Evolutionary conservation across 139 green algal species (phyloP).

Genomic region (Tetratostichococcus sp.): DNA sequence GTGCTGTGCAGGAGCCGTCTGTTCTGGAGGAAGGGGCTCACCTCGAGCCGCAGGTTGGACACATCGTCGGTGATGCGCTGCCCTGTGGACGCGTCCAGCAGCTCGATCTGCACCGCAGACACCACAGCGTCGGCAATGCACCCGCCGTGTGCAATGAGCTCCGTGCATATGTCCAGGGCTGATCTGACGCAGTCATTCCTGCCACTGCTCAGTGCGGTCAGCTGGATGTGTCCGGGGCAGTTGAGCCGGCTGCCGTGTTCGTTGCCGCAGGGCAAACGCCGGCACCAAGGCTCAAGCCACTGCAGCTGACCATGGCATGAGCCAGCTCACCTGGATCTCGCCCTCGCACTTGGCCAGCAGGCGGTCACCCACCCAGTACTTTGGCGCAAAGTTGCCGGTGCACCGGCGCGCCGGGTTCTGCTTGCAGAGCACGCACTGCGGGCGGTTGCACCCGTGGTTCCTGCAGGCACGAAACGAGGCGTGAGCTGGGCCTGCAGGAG

Average conservation of each 20-base stretch:
- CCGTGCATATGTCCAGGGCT: too few relatives aligned
- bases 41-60: conserved; percentile 7
- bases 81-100: conserved; percentile 15
- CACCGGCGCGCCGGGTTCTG: conserved; percentile 35
- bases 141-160: too few relatives aligned
- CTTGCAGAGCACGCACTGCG: conserved; percentile 29
- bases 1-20: background rate
- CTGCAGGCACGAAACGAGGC: conserved; percentile 2
- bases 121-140: too few relatives aligned
- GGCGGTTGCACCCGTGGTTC: conserved; percentile 28
- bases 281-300: too few relatives aligned
- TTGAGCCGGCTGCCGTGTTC: too few relatives aligned
- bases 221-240: too few relatives aligned
- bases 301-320: too few relatives aligned
- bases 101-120: conserved; percentile 7
- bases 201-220: too few relatives aligned
- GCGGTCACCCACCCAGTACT: conserved; percentile 29
- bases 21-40: too few relatives aligned
- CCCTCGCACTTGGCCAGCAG: conserved; percentile 35
- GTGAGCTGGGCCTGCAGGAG: background rate
- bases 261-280: too few relatives aligned
- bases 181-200: too few relatives aligned
- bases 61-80: conserved; percentile 15
- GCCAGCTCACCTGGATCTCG: conserved; percentile 9
- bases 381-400: conserved; percentile 28